phyloP scores from a whole-genome alignment of 1,284 basidiomycete genomes.

The Sporisorium scitamineum region DNA sequence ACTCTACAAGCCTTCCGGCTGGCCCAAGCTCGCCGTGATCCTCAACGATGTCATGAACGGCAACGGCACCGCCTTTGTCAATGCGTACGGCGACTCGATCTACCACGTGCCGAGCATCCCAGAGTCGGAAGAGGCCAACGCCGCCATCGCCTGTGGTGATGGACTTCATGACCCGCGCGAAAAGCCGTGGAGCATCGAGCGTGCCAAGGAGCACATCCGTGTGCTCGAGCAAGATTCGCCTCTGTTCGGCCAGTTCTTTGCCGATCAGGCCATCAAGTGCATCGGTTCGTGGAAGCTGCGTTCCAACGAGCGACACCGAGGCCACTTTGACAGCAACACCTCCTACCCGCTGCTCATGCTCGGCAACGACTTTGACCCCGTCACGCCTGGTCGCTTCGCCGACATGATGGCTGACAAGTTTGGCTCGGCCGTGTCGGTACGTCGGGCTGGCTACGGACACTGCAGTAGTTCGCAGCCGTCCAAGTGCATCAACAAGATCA shows the following conservation, averaged over 20 bases:
- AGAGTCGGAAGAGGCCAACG: constrained; percentile 31
- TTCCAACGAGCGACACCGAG: constrained; percentile 46
- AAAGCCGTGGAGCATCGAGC: constrained; percentile 35
- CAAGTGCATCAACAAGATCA: constrained; percentile 50
- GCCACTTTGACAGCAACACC: constrained; percentile 47
- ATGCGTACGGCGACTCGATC: constrained; percentile 37
- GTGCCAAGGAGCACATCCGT: constrained; percentile 28
- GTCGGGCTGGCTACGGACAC: constrained; percentile 50
- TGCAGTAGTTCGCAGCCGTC: constrained; percentile 47
- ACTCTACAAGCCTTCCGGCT: constrained; percentile 46
- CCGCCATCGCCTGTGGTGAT: constrained; percentile 50
- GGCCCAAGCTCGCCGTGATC: constrained; percentile 41
- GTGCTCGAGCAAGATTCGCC: constrained; percentile 38
- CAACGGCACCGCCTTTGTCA: constrained; percentile 42
- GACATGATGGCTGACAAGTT: constrained; percentile 49
- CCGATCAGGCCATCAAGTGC: constrained; percentile 28
- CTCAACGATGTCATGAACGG: constrained; percentile 47
- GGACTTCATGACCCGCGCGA: constrained; percentile 17
- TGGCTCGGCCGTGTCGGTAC: constrained; percentile 40
- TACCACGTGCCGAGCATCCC: constrained; percentile 28
- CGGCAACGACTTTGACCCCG: constrained; percentile 59
- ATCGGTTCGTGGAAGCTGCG: constrained; percentile 44
- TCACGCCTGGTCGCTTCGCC: constrained; percentile 48
- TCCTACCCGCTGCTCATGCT: constrained; percentile 49
- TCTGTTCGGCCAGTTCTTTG: constrained; percentile 49